A percentile compares a stretch with the other conserved stretches of the same genome.
These are phyloP conservation scores for Chloranthus sessilifolius DNA, from an alignment of 164 flowering plant species.

Conservation along the genomic window DNA sequence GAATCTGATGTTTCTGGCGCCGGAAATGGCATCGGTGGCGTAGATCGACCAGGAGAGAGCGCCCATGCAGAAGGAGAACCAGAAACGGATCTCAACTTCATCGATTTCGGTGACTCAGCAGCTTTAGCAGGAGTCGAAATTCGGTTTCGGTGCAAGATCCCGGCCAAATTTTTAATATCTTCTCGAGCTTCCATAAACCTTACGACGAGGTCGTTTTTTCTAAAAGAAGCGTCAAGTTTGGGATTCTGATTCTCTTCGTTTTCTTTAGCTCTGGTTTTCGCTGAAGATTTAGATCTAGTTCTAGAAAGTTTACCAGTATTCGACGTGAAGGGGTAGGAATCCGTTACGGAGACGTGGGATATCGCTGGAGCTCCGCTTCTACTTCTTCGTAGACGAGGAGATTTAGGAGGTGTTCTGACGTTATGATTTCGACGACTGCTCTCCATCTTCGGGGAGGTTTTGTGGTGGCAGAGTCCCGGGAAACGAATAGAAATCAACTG, in stretches of 20 bases:
- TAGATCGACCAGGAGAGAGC: conserved; percentile 55
- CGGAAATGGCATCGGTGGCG: conserved; percentile 4
- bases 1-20: conserved; percentile 6
- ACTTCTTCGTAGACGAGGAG: conserved; percentile 31
- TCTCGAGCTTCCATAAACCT: conserved; percentile 3
- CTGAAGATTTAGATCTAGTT: conserved; percentile 30
- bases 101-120: background rate
- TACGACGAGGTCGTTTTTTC: background rate
- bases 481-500: too few species aligned
- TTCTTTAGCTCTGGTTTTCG: conserved; percentile 15
- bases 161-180: conserved; percentile 5
- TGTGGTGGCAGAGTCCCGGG: too few species aligned
- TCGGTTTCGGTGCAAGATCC: conserved; percentile 7
- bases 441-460: too few species aligned
- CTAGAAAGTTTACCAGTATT: conserved; percentile 6
- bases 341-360: background rate
- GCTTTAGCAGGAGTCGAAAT: background rate
- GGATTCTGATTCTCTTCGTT: conserved; percentile 11
- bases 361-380: conserved; percentile 20
- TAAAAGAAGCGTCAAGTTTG: background rate
- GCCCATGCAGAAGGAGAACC: conserved; percentile 78
- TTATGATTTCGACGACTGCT: conserved; percentile 5
- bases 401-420: background rate
- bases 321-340: conserved; percentile 5
- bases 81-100: conserved; percentile 17